These are phyloP conservation scores for Orbilia blumenaviensis DNA, from an alignment of 2,329 filamentous ascomycete genomes.

Conservation along the genomic window DNA sequence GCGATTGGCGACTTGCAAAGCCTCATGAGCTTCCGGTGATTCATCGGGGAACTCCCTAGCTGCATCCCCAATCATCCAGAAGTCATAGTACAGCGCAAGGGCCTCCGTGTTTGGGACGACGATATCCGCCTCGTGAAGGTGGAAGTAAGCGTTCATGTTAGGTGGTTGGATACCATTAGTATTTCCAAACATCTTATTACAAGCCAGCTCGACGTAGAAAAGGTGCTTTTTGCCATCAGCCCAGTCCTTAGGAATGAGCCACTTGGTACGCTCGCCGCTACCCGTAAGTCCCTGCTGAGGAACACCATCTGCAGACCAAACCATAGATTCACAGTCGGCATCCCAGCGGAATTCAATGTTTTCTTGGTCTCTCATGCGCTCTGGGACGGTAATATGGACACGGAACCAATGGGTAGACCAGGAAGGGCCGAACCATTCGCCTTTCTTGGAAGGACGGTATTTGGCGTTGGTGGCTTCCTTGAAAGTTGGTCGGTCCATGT, in stretches of 20 bases:
- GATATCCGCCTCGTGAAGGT: constrained; percentile 80
- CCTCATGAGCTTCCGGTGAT: constrained; percentile 78
- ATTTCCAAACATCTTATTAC: constrained; percentile 98
- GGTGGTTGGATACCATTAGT: constrained; percentile 89
- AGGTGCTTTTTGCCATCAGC: constrained; percentile 81
- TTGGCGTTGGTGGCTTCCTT: constrained; percentile 75
- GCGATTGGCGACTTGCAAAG: constrained; percentile 80
- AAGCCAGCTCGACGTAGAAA: constrained; percentile 98
- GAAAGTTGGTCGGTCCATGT: constrained; percentile 82
- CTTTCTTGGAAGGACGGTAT: constrained; percentile 78
- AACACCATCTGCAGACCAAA: constrained; percentile 90
- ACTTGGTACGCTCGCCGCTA: constrained; percentile 85
- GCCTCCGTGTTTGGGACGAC: constrained; percentile 88
- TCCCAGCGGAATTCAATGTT: constrained; percentile 97
- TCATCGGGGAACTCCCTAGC: constrained; percentile 88
- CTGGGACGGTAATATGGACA: constrained; percentile 78
- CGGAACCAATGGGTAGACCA: constrained; percentile 99
- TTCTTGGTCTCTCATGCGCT: constrained; percentile 76
- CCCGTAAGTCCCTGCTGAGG: constrained; percentile 92
- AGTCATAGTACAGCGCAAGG: constrained; percentile 84
- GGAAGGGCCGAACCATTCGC: constrained; percentile 85
- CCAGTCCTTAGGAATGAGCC: constrained; percentile 84
- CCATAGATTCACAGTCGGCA: constrained; percentile 88
- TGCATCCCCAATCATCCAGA: constrained; percentile 94
- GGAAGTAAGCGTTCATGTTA: constrained; percentile 81